These are phyloP conservation scores for Galerina sulciceps DNA, from an alignment of 768 basidiomycete genomes.

Conservation along the genomic window DNA sequence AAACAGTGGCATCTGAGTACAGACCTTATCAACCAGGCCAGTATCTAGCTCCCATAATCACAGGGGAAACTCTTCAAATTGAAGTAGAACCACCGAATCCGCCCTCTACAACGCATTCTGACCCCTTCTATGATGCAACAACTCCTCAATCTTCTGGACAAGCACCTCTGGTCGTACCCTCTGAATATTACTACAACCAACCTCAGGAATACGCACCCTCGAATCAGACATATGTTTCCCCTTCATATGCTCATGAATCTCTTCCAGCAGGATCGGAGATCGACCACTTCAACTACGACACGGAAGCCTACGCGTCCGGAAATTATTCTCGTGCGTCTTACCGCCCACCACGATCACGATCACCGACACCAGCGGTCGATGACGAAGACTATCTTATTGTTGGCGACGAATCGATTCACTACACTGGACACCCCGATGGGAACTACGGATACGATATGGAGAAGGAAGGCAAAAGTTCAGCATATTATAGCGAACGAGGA, in stretches of 20 bases:
- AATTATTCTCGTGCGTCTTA: conserved; percentile 52
- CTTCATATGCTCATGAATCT: conserved; percentile 33
- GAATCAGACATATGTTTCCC: conserved; percentile 33
- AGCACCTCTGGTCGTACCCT: conserved; percentile 17
- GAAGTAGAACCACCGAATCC: conserved; percentile 25
- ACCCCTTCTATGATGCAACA: conserved; percentile 31
- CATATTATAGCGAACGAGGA: conserved; percentile 30
- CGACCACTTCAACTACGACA: conserved; percentile 67
- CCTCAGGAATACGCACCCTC: conserved; percentile 40
- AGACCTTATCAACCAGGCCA: conserved; percentile 65
- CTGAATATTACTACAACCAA: conserved; percentile 38
- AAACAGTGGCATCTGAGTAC: conserved; percentile 30
- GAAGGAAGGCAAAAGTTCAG: conserved; percentile 33
- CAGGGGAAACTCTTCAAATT: conserved; percentile 66
- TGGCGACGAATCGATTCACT: conserved; percentile 59
- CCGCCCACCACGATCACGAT: conserved; percentile 66
- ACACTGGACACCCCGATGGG: conserved; percentile 44
- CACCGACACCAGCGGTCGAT: conserved; percentile 75
- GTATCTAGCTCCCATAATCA: conserved; percentile 61
- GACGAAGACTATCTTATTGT: conserved; percentile 73
- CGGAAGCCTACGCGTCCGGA: conserved; percentile 73
- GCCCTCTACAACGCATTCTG: conserved; percentile 26
- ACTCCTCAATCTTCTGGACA: conserved; percentile 26
- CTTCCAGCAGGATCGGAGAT: conserved; percentile 41
- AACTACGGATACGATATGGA: conserved; percentile 38